phyloP scores from a whole-genome alignment of 345 rosid species.

The Erysimum cheiranthoides region DNA sequence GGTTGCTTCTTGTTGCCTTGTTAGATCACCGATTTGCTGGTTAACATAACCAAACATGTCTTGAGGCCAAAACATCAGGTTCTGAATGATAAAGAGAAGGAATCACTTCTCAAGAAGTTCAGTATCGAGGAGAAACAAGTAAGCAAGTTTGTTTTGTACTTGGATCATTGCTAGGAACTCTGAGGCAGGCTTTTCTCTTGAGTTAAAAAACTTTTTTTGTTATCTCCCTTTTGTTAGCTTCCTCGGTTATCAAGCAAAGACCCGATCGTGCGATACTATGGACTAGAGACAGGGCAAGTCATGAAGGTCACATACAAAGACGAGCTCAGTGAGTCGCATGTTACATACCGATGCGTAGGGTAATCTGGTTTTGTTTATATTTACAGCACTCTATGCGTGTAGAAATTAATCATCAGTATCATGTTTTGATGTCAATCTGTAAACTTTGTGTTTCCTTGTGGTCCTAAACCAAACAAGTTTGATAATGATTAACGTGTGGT shows the following conservation, averaged over 20 bases:
- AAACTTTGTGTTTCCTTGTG: constrained; percentile 14
- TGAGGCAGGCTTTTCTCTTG: neutral
- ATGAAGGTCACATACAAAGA: constrained; percentile 60
- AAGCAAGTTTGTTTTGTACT: neutral
- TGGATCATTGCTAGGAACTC: constrained; percentile 12
- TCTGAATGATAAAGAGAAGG: constrained; percentile 65
- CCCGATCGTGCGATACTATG: constrained; percentile 64
- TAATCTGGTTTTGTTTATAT: constrained; percentile 33
- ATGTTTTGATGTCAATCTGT: constrained; percentile 17
- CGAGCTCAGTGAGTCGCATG: constrained; percentile 51
- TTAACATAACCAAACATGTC: constrained; percentile 86
- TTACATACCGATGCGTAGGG: constrained; percentile 63
- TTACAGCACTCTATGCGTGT: constrained; percentile 1
- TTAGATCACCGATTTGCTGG: constrained; percentile 71
- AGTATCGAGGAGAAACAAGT: constrained; percentile 84
- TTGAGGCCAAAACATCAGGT: constrained; percentile 73
- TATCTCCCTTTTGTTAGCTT: constrained; percentile 48
- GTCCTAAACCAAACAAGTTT: constrained; percentile 14
- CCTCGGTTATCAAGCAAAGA: constrained; percentile 64
- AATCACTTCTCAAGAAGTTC: constrained; percentile 65
- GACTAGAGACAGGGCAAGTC: constrained; percentile 76
- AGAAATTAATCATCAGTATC: neutral
- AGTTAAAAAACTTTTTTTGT: neutral
- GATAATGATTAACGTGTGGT: neutral
- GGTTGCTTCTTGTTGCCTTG: constrained; percentile 13